Conservation (phyloP, 176 grass and related monocot species). For the Raddia guianensis region DNA sequence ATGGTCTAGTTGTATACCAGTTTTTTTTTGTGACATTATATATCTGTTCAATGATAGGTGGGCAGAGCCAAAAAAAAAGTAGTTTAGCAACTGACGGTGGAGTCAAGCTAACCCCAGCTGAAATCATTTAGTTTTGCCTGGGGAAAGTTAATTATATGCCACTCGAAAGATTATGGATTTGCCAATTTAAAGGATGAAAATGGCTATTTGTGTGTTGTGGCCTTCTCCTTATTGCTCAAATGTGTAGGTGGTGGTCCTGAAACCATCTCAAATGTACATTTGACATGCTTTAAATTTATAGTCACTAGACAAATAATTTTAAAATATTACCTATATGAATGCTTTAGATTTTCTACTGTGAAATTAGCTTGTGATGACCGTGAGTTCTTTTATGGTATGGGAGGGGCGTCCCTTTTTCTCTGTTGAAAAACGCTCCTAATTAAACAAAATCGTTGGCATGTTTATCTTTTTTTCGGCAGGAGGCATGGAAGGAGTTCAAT, state of each 20-base stretch:
- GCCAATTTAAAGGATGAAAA: no score
- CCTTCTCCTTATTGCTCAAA: conserved; percentile 11
- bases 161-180: no score
- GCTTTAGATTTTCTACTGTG: not conserved
- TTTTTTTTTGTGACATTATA: not conserved
- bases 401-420: not conserved
- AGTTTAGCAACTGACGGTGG: not conserved
- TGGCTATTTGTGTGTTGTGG: not conserved
- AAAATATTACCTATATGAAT: conserved; percentile 30
- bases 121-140: conserved; percentile 1
- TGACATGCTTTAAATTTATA: not conserved
- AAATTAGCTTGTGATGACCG: not conserved
- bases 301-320: not conserved
- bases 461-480: conserved; percentile 53
- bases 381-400: no score
- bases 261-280: conserved; percentile 18
- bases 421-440: not conserved
- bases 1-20: conserved; percentile 4
- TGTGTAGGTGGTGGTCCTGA: not conserved
- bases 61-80: not conserved
- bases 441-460: not conserved
- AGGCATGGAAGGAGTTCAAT: conserved; percentile 88
- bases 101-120: not conserved
- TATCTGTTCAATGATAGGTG: not conserved
- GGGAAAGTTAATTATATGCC: no score